Evolutionary conservation across 2,329 filamentous ascomycete genomes (phyloP).

Genomic region (Madurella mycetomatis): DNA sequence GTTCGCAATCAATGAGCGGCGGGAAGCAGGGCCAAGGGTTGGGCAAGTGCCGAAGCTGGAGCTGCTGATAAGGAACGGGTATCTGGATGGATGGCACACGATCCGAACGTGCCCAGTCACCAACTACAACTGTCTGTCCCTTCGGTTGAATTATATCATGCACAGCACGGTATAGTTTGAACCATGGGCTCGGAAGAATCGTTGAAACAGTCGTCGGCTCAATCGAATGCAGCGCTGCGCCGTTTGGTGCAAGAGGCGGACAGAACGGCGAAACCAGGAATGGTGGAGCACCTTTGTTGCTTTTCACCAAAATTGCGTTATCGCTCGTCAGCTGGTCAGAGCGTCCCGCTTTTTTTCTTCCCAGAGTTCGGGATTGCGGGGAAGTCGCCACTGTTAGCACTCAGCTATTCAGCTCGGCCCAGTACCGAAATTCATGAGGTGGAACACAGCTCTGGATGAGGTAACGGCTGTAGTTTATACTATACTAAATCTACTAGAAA

Average conservation of each 20-base stretch:
- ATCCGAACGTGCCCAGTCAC: too few relatives aligned
- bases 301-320: constrained; percentile 30
- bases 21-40: constrained; percentile 1
- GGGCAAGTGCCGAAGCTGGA: neutral
- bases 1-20: constrained; percentile 22
- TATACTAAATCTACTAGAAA: too few relatives aligned
- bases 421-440: neutral
- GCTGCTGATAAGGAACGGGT: neutral
- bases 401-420: neutral
- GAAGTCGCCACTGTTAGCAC: constrained; percentile 21
- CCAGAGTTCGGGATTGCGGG: constrained; percentile 17
- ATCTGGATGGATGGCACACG: too few relatives aligned
- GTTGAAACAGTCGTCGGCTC: neutral
- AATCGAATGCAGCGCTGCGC: neutral
- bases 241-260: constrained; percentile 22
- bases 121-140: too few relatives aligned
- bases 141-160: neutral
- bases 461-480: too few relatives aligned
- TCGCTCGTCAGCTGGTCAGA: constrained; percentile 20
- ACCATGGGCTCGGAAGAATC: constrained; percentile 11
- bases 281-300: constrained; percentile 22
- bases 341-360: constrained; percentile 12
- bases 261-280: constrained; percentile 26
- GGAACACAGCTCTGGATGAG: too few relatives aligned
- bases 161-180: constrained; percentile 3